phyloP scores from a whole-genome alignment of 169 alveolate species.

The Cryptosporidium ubiquitum region DNA sequence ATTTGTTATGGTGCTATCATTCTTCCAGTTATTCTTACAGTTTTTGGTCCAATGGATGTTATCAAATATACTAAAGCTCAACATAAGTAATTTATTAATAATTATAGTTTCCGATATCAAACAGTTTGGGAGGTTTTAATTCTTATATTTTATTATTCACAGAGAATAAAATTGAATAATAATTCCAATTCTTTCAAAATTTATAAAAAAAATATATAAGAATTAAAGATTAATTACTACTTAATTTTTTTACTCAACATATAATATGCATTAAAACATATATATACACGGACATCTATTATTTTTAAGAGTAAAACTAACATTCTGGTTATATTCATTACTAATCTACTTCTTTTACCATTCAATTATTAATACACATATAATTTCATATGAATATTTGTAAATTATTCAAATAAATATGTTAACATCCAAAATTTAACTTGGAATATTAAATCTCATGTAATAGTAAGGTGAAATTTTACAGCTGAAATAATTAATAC shows the following conservation, averaged over 20 bases:
- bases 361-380: too few species aligned
- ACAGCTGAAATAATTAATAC: too few species aligned
- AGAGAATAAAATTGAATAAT: not conserved
- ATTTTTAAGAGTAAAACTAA: not conserved
- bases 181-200: not conserved
- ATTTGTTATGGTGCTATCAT: conserved; percentile 73
- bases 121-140: not conserved
- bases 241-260: too few species aligned
- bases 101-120: not conserved
- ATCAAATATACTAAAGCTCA: conserved; percentile 60
- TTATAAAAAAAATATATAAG: too few species aligned
- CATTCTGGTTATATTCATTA: not conserved
- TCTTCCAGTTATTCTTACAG: conserved; percentile 67
- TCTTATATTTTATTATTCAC: too few species aligned
- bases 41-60: conserved; percentile 74
- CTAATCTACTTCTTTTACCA: not conserved
- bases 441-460: not conserved
- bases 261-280: too few species aligned
- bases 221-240: not conserved
- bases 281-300: too few species aligned
- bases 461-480: too few species aligned
- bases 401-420: too few species aligned
- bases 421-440: too few species aligned
- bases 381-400: too few species aligned
- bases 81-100: not conserved